Percentiles rank a stretch among this genome's conserved stretches.
These are phyloP conservation scores for Podaxis sp. DNA, from an alignment of 768 basidiomycete species.

Conservation along the genomic window DNA sequence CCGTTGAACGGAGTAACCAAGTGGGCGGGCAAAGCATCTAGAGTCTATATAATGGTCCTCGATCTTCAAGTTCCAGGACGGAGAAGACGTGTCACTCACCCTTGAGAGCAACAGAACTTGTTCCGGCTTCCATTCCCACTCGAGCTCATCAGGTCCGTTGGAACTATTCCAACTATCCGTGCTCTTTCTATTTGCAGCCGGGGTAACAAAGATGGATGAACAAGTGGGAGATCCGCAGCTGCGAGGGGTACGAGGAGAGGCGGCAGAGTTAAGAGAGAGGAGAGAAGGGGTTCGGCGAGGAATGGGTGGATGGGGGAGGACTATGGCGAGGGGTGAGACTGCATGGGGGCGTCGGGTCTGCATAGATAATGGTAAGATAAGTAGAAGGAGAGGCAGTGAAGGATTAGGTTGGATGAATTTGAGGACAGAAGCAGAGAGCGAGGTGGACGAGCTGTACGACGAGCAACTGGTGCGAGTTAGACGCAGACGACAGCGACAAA, in stretches of 20 bases:
- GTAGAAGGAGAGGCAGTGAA: conserved; percentile 25
- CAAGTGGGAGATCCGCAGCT: conserved; percentile 51
- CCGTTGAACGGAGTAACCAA: conserved; percentile 88
- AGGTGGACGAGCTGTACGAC: conserved; percentile 13
- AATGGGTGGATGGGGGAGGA: conserved; percentile 57
- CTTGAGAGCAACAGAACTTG: conserved; percentile 63
- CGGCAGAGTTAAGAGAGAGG: conserved; percentile 38
- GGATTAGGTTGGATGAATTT: conserved; percentile 16
- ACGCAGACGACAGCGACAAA: conserved; percentile 11
- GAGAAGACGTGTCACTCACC: conserved; percentile 34
- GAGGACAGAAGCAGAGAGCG: conserved; percentile 9
- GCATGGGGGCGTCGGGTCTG: conserved; percentile 47
- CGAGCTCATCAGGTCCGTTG: conserved; percentile 54
- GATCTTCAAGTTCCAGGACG: conserved; percentile 12
- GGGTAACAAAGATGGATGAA: conserved; percentile 47
- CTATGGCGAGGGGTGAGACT: conserved; percentile 54
- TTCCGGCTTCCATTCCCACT: conserved; percentile 72
- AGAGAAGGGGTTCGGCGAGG: conserved; percentile 46
- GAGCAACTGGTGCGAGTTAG: conserved; percentile 8
- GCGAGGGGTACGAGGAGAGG: conserved; percentile 56
- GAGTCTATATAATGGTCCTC: conserved; percentile 43
- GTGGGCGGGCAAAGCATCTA: conserved; percentile 78
- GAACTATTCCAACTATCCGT: conserved; percentile 86
- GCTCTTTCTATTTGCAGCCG: conserved; percentile 57
- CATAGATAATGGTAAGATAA: conserved; percentile 33